phyloP scores from a whole-genome alignment of 352 stramenopile species.

The Phytophthora sansomeana region DNA sequence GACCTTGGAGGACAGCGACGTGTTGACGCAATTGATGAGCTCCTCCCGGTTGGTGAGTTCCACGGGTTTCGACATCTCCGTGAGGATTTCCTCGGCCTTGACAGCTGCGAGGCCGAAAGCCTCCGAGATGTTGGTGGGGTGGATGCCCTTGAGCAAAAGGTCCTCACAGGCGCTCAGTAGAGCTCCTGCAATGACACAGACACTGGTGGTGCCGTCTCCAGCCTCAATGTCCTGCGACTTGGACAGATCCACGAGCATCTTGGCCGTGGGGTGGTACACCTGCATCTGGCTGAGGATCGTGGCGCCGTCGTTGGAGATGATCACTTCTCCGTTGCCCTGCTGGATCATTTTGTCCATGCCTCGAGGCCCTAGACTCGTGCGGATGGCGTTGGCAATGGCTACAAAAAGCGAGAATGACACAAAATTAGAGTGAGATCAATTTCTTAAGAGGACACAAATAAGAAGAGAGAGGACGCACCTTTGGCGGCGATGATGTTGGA shows the following conservation, averaged over 20 bases:
- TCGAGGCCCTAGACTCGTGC: slow-evolving; percentile 97
- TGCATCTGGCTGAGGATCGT: slow-evolving; percentile 99
- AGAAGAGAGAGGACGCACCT: slow-evolving; percentile 53
- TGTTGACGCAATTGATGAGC: slow-evolving; percentile 98
- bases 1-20: slow-evolving; percentile 98
- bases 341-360: slow-evolving; percentile 99
- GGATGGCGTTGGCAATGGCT: slow-evolving; percentile 98
- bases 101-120: slow-evolving; percentile 94
- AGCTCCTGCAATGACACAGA: slow-evolving; percentile 99
- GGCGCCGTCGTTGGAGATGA: slow-evolving; percentile 99
- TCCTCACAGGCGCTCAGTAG: slow-evolving; percentile 96
- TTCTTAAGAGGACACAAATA: not conserved
- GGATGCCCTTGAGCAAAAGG: slow-evolving; percentile 96
- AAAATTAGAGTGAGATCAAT: too few species aligned
- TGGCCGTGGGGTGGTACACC: slow-evolving; percentile 98
- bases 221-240: slow-evolving; percentile 99
- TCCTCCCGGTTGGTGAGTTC: slow-evolving; percentile 94
- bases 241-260: slow-evolving; percentile 99
- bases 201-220: slow-evolving; percentile 97
- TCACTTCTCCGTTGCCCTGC: slow-evolving; percentile 96
- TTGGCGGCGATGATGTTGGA: slow-evolving; percentile 99
- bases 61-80: slow-evolving; percentile 92
- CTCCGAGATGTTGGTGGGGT: slow-evolving; percentile 98
- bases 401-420: not conserved
- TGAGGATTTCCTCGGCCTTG: slow-evolving; percentile 92